These are phyloP conservation scores for Beauveria bassiana DNA, from an alignment of 2,329 filamentous ascomycete genomes.

Conservation along the genomic window DNA sequence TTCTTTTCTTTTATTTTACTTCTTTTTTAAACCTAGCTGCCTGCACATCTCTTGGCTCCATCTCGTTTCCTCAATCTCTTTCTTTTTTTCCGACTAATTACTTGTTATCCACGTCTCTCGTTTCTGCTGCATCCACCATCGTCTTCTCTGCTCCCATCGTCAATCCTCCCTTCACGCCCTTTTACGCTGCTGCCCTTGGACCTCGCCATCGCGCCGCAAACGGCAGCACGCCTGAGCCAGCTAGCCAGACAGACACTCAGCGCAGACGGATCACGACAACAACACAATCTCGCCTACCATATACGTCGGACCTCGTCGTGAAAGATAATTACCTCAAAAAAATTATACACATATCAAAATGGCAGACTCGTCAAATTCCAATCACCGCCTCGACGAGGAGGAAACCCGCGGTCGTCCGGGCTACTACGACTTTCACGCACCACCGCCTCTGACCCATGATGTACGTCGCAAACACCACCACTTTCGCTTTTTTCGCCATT, in stretches of 20 bases:
- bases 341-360: background rate
- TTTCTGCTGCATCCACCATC: background rate
- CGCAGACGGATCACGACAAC: background rate
- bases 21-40: background rate
- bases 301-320: background rate
- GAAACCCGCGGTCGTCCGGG: slow-evolving; percentile 9
- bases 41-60: background rate
- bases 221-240: background rate
- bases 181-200: background rate
- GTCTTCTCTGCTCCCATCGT: too few species aligned
- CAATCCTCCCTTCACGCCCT: background rate
- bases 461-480: background rate
- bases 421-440: slow-evolving; percentile 12
- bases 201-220: background rate
- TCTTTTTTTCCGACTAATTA: background rate
- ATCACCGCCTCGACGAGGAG: slow-evolving; percentile 4
- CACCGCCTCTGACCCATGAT: slow-evolving; percentile 3
- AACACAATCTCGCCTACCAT: background rate
- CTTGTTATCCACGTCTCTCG: background rate
- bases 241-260: background rate
- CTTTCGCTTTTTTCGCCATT: too few species aligned
- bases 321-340: background rate
- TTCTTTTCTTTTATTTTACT: too few species aligned
- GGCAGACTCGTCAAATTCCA: background rate
- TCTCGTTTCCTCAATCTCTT: background rate